Percentiles rank a stretch among this genome's conserved stretches.
Conservation (phyloP, 495 filamentous ascomycete species). For the Penicillium tannophilum region DNA sequence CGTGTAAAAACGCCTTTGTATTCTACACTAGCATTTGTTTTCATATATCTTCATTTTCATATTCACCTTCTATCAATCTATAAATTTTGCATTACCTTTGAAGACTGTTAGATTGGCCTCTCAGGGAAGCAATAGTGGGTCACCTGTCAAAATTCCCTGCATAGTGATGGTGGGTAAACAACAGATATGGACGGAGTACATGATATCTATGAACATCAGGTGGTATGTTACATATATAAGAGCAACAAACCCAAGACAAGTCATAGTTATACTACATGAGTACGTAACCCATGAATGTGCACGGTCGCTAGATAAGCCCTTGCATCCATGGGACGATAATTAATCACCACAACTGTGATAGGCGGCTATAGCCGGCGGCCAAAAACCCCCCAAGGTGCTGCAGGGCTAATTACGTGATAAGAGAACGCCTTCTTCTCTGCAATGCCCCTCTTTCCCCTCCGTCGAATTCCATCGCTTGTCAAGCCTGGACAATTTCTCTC, state of each 20-base stretch:
- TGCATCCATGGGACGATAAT: neutral
- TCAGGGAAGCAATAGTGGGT: neutral
- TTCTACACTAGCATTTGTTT: conserved; percentile 25
- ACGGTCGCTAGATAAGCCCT: conserved; percentile 3
- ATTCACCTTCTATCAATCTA: neutral
- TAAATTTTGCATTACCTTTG: neutral
- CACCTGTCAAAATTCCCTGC: neutral
- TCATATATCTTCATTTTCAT: conserved; percentile 20
- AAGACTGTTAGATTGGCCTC: neutral
- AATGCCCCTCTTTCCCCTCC: conserved; percentile 50
- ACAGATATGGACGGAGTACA: neutral
- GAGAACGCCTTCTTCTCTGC: conserved; percentile 15
- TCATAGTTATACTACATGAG: neutral
- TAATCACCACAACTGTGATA: conserved; percentile 18
- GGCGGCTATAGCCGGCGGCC: conserved; percentile 25
- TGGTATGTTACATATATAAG: too few species aligned
- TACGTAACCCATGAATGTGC: neutral
- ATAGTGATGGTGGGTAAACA: too few species aligned
- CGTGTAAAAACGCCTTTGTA: conserved; percentile 27
- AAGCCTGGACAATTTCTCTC: conserved; percentile 25
- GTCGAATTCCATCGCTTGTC: conserved; percentile 34
- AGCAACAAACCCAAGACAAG: too few species aligned
- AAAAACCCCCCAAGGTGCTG: conserved; percentile 8
- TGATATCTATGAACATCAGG: too few species aligned
- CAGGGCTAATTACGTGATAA: conserved; percentile 35